Evolutionary conservation across 176 grass and related monocot genomes (phyloP), one percentile per base, ranked within the genome.

Genomic region (Rhynchospora breviuscula): DNA sequence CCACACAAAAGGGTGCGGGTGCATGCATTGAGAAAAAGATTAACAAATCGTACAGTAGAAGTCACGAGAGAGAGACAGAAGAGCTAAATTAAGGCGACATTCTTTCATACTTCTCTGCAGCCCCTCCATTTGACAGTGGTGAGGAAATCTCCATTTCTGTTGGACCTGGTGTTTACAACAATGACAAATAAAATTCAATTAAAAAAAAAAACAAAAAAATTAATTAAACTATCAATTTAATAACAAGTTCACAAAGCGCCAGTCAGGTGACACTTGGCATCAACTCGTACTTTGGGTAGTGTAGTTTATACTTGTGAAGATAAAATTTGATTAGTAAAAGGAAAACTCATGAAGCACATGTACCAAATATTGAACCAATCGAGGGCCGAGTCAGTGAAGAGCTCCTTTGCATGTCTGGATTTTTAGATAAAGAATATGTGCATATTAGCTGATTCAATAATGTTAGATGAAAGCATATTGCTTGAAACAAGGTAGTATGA

Each of bases 301-400:
- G 40, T 56, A 53, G 7, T 23, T 13, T 10, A 78, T 78, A 49
- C 51, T 57, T 31, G 25, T 31, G 25, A 18, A 77, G 47, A 29
- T 57, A 45, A 77, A 68, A 68, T 19, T 68, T 71, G 9, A 46
- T 21, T 56, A 26, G 22, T 29, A 33, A 10, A 14, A 76, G 14
- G 7, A 78, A 77, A 57, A 78, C 53, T 23, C 51, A 78, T 51
- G 56, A 31, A n/a, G 73, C 2, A 33, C 14, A 56, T 19, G 31
- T 46, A 91, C 91, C 94, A 59, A 90, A 97, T 84, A 97, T 93
- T 29, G 89, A 84, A 67, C 88, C 94, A 87, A 97, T 91, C 43
- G 94, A 90, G 67, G 86, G 91, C 79, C 89, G 90, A 64, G 83
- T 91, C 64, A 87, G 70, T 29, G 88, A 97, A 83, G 89, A 78